Percentiles rank a stretch among this genome's conserved stretches.
Evolutionary conservation across 208 protist species (phyloP).

Genomic region (Leishmania lainsoni): DNA sequence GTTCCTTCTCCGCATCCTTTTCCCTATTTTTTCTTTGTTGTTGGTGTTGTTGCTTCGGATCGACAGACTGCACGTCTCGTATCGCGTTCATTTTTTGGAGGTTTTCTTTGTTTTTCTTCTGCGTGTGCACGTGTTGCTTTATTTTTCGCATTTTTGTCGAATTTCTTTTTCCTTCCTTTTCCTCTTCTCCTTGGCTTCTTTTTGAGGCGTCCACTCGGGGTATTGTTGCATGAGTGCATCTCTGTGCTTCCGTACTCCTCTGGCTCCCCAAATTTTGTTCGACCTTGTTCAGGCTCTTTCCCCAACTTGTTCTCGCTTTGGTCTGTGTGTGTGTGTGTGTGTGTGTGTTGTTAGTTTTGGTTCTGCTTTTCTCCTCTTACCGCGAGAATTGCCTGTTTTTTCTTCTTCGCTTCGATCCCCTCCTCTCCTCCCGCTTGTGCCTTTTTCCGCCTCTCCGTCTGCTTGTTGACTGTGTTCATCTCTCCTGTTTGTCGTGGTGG

Average conservation of each 20-base stretch:
- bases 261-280: background rate
- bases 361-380: background rate
- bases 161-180: background rate
- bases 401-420: background rate
- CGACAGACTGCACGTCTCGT: background rate
- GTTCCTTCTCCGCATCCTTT: background rate
- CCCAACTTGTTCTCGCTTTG: background rate
- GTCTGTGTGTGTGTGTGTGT: background rate
- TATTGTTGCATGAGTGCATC: background rate
- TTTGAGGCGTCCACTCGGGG: background rate
- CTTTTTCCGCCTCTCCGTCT: background rate
- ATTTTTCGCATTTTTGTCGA: background rate
- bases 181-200: background rate
- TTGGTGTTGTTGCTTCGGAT: background rate
- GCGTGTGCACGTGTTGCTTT: background rate
- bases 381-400: background rate
- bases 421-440: background rate
- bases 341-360: background rate
- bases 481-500: background rate
- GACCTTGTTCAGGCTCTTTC: background rate
- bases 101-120: background rate
- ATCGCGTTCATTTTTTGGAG: background rate
- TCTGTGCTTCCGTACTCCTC: background rate
- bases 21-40: background rate
- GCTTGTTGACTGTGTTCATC: background rate